Evolutionary conservation across 371 early-diverging fungal genomes (phyloP), one percentile per base, ranked within the genome.

Genomic region (Syncephalastrum monosporum): DNA sequence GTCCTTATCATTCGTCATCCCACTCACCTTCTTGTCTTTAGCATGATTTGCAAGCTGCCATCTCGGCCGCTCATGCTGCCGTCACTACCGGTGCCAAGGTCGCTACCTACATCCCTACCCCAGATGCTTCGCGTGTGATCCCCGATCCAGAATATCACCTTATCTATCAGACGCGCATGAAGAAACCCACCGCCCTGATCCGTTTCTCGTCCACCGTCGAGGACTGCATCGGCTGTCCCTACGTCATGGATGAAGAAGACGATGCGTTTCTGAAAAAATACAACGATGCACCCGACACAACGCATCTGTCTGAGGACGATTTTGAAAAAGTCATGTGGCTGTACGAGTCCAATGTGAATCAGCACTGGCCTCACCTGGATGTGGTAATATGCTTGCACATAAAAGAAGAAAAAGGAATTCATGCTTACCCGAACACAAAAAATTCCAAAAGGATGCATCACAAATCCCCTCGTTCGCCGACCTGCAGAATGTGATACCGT

Each of bases 11-110:
- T 33, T 10, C 38, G 8, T 33, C 8, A 33, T 33, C 38, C 7
- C 38, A 12, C 55, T 21, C 42, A 27, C 17, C 43, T 53, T 46
- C 42, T 24, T 27, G 24, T 27, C 42, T 24, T 29, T 49, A 74
- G 74, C 77, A 95, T 71, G 97, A 98, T 75, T 75, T 98, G 65
- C 95, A 95, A 83, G 95, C 90, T 17, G 97, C 93, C 55, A 89
- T 98, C 54, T 84, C 88, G 14, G 86, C 90, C 14, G 79, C 84
- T 19, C 84, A 90, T 47, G 87, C 90, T 8, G 90, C 91, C 2
- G 82, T 82, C 17, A 72, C 80, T 8, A 82, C 82, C 5, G 81
- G 82, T 43, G 82, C 83, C 51, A 61, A 73, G 29, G 75, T 83
- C 48, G 67, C 67, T 49, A 68, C 78, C n/a, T 87, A 87, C 60